phyloP scores from a whole-genome alignment of 2,329 filamentous ascomycete genomes.

The Botrytis cinerea region DNA sequence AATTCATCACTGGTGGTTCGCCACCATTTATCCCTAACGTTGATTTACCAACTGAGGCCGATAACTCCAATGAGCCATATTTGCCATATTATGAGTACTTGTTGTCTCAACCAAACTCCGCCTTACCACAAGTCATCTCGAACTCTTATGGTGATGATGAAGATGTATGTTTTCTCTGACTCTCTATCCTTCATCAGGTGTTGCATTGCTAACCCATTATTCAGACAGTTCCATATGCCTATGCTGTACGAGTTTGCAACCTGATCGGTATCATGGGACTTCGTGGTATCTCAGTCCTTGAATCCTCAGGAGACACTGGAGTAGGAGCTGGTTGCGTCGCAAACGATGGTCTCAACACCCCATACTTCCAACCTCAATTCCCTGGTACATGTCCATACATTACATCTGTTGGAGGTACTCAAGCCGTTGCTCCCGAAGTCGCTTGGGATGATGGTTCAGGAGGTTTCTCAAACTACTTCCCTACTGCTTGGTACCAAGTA shows the following conservation, averaged over 20 bases:
- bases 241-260: slow-evolving; percentile 56
- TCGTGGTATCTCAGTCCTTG: slow-evolving; percentile 55
- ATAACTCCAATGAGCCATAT: slow-evolving; percentile 57
- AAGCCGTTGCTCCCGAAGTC: slow-evolving; percentile 38
- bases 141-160: slow-evolving; percentile 63
- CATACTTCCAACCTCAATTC: slow-evolving; percentile 56
- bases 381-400: slow-evolving; percentile 49
- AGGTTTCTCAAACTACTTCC: slow-evolving; percentile 56
- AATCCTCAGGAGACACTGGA: slow-evolving; percentile 55
- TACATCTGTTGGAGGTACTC: slow-evolving; percentile 36
- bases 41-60: slow-evolving; percentile 27
- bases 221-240: slow-evolving; percentile 52
- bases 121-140: slow-evolving; percentile 57
- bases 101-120: slow-evolving; percentile 46
- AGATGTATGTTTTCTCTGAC: slow-evolving; percentile 30
- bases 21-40: slow-evolving; percentile 55
- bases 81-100: slow-evolving; percentile 57
- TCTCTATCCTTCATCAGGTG: not conserved
- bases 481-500: slow-evolving; percentile 50
- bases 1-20: slow-evolving; percentile 57
- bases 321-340: slow-evolving; percentile 50
- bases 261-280: slow-evolving; percentile 55
- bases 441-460: slow-evolving; percentile 52
- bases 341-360: slow-evolving; percentile 57
- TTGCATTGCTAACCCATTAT: not conserved